Evolutionary conservation across 148 eudicot genomes (phyloP).

Genomic region (Persicaria maculosa): DNA sequence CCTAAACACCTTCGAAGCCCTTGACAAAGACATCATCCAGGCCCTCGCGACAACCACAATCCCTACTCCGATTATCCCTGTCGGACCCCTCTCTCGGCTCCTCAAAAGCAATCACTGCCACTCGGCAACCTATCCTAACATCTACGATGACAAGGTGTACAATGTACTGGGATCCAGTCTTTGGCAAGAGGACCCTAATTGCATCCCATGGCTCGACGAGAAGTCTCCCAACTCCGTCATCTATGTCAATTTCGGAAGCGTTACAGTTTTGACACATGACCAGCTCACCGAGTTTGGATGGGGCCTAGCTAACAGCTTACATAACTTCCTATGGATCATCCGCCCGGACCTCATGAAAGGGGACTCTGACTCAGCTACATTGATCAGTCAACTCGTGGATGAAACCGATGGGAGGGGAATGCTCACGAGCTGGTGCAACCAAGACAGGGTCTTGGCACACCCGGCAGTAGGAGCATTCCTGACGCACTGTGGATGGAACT

Average conservation of each 20-base stretch:
- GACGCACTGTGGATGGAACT: conserved; percentile 33
- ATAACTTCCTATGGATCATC: conserved; percentile 28
- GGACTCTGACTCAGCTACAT: conserved; percentile 11
- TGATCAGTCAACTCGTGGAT: conserved; percentile 19
- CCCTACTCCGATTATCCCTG: conserved; percentile 18
- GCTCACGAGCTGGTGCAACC: conserved; percentile 26
- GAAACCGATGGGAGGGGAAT: conserved; percentile 20
- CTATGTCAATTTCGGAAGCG: conserved; percentile 33
- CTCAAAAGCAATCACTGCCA: not conserved
- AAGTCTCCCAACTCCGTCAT: conserved; percentile 27
- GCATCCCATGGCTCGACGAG: conserved; percentile 30
- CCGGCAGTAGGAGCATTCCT: conserved; percentile 14
- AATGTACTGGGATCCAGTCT: conserved; percentile 14
- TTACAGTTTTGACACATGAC: conserved; percentile 17
- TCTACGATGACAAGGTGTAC: no score
- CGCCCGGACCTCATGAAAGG: conserved; percentile 24
- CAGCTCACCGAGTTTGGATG: not conserved
- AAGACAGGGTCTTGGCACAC: conserved; percentile 21
- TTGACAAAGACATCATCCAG: conserved; percentile 20
- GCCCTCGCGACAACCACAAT: conserved; percentile 16
- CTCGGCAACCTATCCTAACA: not conserved
- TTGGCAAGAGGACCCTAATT: conserved; percentile 26
- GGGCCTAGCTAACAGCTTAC: conserved; percentile 15
- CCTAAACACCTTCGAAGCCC: conserved; percentile 30
- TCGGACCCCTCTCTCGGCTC: conserved; percentile 26